Base-by-base conservation (phyloP, 202 grass and related monocot genomes). In the Setaria viridis region DNA sequence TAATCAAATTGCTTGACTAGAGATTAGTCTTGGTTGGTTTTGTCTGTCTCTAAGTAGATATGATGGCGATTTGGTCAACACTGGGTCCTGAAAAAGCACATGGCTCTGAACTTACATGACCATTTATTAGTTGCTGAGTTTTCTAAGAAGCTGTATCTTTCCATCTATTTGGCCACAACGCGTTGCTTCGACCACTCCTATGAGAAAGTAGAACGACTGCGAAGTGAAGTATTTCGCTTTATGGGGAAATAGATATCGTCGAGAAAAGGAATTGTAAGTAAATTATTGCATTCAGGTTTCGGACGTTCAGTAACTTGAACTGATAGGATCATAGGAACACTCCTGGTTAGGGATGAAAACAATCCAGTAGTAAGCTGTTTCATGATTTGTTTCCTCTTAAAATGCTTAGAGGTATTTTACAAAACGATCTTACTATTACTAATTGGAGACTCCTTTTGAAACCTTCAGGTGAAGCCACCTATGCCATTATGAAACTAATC, bases 1-100 rank as follows among this genome's bases (percentile, higher is more conserved):
- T 83, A 72, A 83, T 67, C 48, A 82, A 86, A 67, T 34, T 79
- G 46, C 67, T 79, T 68, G 74, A 34, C 33, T 11, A 2, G 6
- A 6, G 34, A 30, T 10, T 32, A 57, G 15, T 73, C 30, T 50
- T 42, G 41, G 34, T 43, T 60, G 56, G 30, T 46, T 56, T 0
- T 49, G 65, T 62, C 57, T 4, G 21, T 49, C 6, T 50, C 7
- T 70, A 60, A 17, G 72, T 30, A 56, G 55, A 77, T 77, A n/a
- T 47, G 72, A n/a, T 64, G 54, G 19, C 4, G 55, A 70, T 47
- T 54, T 63, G 71, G 41, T 42, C 21, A 43, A 4, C 65, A 53
- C 30, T 74, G 5, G 17, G 80, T 64, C 73, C 70, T 35, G 8
- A 73, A 79, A 83, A 53, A 19, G 75, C 47, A 79, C 7, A 74